These are phyloP conservation scores for Lactarius pseudohatsudake DNA, from an alignment of 768 basidiomycete species.

Conservation along the genomic window DNA sequence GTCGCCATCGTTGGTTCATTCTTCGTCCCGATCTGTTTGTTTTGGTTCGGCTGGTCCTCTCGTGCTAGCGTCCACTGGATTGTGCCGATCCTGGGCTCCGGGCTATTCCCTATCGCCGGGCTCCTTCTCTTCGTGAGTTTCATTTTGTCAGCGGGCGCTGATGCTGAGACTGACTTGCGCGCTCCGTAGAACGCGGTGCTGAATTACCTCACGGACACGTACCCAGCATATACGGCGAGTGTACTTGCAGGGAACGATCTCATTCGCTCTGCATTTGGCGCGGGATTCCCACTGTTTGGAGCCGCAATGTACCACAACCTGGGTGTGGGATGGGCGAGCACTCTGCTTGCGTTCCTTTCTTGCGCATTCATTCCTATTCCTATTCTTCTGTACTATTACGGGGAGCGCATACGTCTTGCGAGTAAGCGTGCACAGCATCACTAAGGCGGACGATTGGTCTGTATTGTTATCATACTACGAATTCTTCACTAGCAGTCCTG, in stretches of 20 bases:
- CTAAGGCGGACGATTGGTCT: neutral
- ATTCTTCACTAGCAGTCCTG: neutral
- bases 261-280: constrained; percentile 33
- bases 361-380: constrained; percentile 34
- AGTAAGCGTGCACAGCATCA: constrained; percentile 29
- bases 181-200: constrained; percentile 28
- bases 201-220: constrained; percentile 37
- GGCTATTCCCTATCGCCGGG: constrained; percentile 34
- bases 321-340: constrained; percentile 33
- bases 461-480: neutral
- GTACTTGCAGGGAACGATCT: constrained; percentile 40
- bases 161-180: neutral
- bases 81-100: constrained; percentile 37
- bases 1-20: constrained; percentile 37
- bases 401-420: constrained; percentile 27
- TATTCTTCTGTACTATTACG: constrained; percentile 23
- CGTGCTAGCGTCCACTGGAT: constrained; percentile 38
- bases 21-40: constrained; percentile 36
- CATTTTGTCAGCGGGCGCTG: constrained; percentile 25
- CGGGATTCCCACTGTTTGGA: constrained; percentile 29
- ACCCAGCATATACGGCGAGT: constrained; percentile 36
- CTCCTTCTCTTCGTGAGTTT: constrained; percentile 36
- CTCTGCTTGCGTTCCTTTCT: constrained; percentile 34
- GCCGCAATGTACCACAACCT: constrained; percentile 31
- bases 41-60: constrained; percentile 40